These are phyloP conservation scores for Stagonosporopsis rhizophila DNA, from an alignment of 2,329 filamentous ascomycete genomes.

Conservation along the genomic window DNA sequence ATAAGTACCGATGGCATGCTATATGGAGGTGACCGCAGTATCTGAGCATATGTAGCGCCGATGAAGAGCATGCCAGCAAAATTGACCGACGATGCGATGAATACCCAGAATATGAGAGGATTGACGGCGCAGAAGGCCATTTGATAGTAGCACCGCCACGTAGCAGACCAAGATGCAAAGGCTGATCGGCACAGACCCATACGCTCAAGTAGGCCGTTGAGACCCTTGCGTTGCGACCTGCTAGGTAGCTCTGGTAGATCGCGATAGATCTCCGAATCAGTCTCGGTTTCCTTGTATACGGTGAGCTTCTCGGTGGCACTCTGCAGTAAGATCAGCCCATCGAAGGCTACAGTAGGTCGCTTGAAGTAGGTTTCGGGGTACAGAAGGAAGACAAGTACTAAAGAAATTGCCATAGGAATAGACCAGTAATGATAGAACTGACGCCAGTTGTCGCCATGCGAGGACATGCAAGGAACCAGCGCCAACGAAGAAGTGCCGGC, in stretches of 20 bases:
- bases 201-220: slow-evolving; percentile 20
- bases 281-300: slow-evolving; percentile 45
- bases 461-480: slow-evolving; percentile 37
- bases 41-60: slow-evolving; percentile 31
- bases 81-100: slow-evolving; percentile 34
- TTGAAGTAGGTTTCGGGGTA: slow-evolving; percentile 53
- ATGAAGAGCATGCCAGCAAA: slow-evolving; percentile 43
- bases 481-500: slow-evolving; percentile 35
- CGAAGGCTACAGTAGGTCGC: slow-evolving; percentile 51
- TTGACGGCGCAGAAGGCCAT: slow-evolving; percentile 39
- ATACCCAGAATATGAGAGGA: slow-evolving; percentile 44
- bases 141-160: slow-evolving; percentile 34
- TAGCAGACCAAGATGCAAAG: slow-evolving; percentile 35
- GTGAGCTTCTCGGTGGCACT: slow-evolving; percentile 49
- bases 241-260: slow-evolving; percentile 31
- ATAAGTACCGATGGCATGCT: slow-evolving; percentile 25
- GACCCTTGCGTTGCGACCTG: slow-evolving; percentile 7
- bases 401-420: slow-evolving; percentile 29
- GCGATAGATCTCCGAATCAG: slow-evolving; percentile 34
- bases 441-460: slow-evolving; percentile 41
- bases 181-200: slow-evolving; percentile 32
- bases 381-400: slow-evolving; percentile 41
- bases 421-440: slow-evolving; percentile 44
- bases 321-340: slow-evolving; percentile 51
- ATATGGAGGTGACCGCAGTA: slow-evolving; percentile 34